Evolutionary conservation across 2,329 filamentous ascomycete genomes (phyloP), one percentile per base, ranked within the genome.

Genomic region (Sporothrix mexicana): DNA sequence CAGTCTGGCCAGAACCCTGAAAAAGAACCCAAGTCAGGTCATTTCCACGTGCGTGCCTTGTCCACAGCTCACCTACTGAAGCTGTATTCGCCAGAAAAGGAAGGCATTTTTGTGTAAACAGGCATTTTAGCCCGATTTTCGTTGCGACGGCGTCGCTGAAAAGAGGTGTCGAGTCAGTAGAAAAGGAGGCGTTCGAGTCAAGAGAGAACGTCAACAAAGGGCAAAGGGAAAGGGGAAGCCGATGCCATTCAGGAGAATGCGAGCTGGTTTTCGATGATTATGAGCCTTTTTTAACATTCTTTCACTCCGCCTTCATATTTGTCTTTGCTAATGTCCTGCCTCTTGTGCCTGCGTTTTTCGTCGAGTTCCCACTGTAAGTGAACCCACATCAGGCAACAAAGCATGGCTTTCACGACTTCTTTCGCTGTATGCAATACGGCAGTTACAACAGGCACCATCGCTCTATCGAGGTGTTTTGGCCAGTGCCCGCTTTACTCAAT

Each of bases 1-100:
- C n/a, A 12, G 25, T 49, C 43, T 49, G 20, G 62, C 43, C 45
- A 30, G 20, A n/a, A 67, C 43, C 41, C n/a, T 41, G 3, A 13
- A 64, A 45, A 45, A 45, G 59, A 45, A 45, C 59, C 59, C 15
- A 45, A 8, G 36, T 20, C n/a, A 64, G 36, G 36, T 41, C 36
- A 64, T n/a, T 13, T 13, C 36, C 59, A 64, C 59, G 59, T 64
- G 59, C n/a, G 59, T 12, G 59, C 23, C 55, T 23, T 23, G 53
- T 10, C n/a, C 9, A 20, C 12, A 25, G 20, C 20, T 20, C 20
- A 20, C 20, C 53, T 20, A 53, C 51, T 20, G 17, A 20, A 23
- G 36, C n/a, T 17, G 17, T n/a, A 62, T 25, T 17, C 30, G 17
- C 30, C 59, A 43, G 30, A 20, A 2, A 12, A 43, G 9, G 17